phyloP scores from a whole-genome alignment of 2,329 filamentous ascomycete species.

The Ophiostoma piceae region DNA sequence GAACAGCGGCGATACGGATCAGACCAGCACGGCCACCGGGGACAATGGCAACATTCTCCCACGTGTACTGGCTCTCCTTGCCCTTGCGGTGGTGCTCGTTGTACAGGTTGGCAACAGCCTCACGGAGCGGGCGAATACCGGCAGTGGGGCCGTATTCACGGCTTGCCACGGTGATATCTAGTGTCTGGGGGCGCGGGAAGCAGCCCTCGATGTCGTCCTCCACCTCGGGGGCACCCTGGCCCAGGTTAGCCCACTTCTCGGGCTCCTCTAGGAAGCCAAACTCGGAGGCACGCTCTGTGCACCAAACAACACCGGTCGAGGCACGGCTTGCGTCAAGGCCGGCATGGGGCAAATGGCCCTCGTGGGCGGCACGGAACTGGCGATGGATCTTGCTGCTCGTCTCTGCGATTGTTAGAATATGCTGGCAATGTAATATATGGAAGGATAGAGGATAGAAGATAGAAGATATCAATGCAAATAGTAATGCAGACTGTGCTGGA shows the following conservation, averaged over 20 bases:
- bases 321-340: constrained; percentile 83
- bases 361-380: constrained; percentile 83
- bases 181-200: constrained; percentile 72
- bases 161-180: constrained; percentile 71
- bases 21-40: constrained; percentile 87
- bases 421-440: neutral
- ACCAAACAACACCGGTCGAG: constrained; percentile 93
- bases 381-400: constrained; percentile 76
- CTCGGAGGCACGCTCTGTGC: constrained; percentile 78
- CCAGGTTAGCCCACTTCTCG: constrained; percentile 82
- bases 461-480: neutral
- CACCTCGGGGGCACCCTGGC: constrained; percentile 88
- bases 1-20: constrained; percentile 88
- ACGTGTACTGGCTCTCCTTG: constrained; percentile 85
- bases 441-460: neutral
- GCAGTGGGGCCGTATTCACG: constrained; percentile 92
- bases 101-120: constrained; percentile 86
- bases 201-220: constrained; percentile 88
- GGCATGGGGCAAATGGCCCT: constrained; percentile 84
- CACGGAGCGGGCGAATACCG: constrained; percentile 83
- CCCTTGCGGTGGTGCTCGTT: constrained; percentile 86
- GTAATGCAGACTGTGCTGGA: neutral
- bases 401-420: constrained; percentile 49
- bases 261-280: constrained; percentile 83
- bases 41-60: constrained; percentile 96